Conservation (phyloP, 106 monocot species). For the Chionographis japonica region DNA sequence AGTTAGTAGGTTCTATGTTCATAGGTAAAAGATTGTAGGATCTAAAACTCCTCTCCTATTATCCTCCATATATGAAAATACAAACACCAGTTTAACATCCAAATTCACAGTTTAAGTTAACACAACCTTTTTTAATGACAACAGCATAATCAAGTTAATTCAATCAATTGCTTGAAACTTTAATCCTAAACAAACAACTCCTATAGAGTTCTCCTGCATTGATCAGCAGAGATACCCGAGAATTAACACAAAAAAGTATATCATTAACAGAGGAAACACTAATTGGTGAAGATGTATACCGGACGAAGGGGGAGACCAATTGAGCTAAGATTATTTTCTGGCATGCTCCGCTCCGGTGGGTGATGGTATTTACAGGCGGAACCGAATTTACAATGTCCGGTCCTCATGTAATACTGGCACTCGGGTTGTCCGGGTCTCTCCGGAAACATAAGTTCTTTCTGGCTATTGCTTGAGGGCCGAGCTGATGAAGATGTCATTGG, state of each 20-base stretch:
- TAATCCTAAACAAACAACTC: no score
- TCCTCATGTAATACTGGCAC: conserved; percentile 85
- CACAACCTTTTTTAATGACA: no score
- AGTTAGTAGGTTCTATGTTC: no score
- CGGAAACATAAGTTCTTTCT: conserved; percentile 55
- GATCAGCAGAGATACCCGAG: no score
- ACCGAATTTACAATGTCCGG: conserved; percentile 93
- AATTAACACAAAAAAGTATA: not conserved
- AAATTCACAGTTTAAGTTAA: no score
- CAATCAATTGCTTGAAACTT: no score
- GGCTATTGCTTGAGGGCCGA: conserved; percentile 43
- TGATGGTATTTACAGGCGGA: conserved; percentile 86
- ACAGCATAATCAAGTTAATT: no score
- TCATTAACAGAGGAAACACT: not conserved
- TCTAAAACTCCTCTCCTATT: no score
- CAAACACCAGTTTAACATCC: no score
- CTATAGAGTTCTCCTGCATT: no score
- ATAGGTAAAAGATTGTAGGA: no score
- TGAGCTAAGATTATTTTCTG: conserved; percentile 67
- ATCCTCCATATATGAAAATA: no score
- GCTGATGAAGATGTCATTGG: conserved; percentile 26
- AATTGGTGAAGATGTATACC: conserved; percentile 28
- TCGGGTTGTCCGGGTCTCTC: conserved; percentile 83
- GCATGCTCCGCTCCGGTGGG: conserved; percentile 62
- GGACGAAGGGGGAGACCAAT: conserved; percentile 91